phyloP scores from a whole-genome alignment of 441 rosid genomes.

The Aleurites moluccanus region DNA sequence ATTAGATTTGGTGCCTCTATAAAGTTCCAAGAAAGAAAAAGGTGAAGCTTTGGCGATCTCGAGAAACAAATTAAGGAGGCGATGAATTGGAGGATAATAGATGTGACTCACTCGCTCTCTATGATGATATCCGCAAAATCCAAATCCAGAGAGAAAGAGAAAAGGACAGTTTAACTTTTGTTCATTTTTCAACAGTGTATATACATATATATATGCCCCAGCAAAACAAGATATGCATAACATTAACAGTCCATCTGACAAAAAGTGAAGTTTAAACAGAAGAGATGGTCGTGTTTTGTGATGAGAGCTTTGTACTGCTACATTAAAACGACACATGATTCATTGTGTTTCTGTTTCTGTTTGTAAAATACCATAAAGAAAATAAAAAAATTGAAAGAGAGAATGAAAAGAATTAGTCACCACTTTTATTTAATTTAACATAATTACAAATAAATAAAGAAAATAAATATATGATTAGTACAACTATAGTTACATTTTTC shows the following conservation, averaged over 20 bases:
- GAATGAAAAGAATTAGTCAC: slow-evolving; percentile 27
- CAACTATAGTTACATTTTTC: no score
- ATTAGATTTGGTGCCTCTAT: slow-evolving; percentile 21
- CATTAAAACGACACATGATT: slow-evolving; percentile 29
- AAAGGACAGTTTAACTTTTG: slow-evolving; percentile 9
- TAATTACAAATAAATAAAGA: no score
- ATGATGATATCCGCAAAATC: slow-evolving; percentile 15
- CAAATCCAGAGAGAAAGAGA: slow-evolving; percentile 5
- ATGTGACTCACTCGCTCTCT: slow-evolving; percentile 12
- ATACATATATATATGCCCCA: slow-evolving; percentile 10
- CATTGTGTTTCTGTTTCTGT: no score
- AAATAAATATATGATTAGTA: no score
- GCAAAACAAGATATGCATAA: slow-evolving; percentile 8
- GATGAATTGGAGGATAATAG: slow-evolving; percentile 44
- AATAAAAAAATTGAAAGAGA: not conserved
- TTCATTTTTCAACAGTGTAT: not conserved
- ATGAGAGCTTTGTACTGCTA: slow-evolving; percentile 34
- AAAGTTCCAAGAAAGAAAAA: slow-evolving; percentile 32
- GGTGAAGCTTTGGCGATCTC: slow-evolving; percentile 35
- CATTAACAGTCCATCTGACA: slow-evolving; percentile 29
- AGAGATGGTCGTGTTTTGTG: slow-evolving; percentile 28
- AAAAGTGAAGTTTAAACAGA: slow-evolving; percentile 34
- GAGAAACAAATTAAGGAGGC: slow-evolving; percentile 33
- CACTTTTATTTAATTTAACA: no score
- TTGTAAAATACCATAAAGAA: not conserved